Evolutionary conservation across 2,329 filamentous ascomycete species (phyloP).

Genomic region (Chalaropsis ovoidea): DNA sequence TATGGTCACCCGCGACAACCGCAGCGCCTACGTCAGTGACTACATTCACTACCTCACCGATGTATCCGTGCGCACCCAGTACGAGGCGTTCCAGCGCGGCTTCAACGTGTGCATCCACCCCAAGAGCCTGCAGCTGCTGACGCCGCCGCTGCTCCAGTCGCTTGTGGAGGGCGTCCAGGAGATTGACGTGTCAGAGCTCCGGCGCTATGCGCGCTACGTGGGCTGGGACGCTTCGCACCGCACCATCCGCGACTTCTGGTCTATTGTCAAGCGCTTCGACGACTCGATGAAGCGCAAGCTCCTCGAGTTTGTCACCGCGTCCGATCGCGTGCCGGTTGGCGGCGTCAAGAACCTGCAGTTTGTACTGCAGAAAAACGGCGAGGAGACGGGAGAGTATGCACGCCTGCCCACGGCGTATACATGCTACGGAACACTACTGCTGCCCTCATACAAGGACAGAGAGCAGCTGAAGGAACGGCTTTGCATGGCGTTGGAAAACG

Average conservation of each 20-base stretch:
- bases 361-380: slow-evolving; percentile 66
- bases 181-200: slow-evolving; percentile 66
- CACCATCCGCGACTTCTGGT: slow-evolving; percentile 74
- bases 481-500: slow-evolving; percentile 76
- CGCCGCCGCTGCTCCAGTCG: slow-evolving; percentile 58
- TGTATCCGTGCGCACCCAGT: slow-evolving; percentile 66
- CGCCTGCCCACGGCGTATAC: slow-evolving; percentile 79
- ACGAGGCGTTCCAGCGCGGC: slow-evolving; percentile 67
- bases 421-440: slow-evolving; percentile 77
- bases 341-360: slow-evolving; percentile 77
- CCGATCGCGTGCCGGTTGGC: slow-evolving; percentile 78
- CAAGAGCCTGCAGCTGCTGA: slow-evolving; percentile 63
- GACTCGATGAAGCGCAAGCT: slow-evolving; percentile 62
- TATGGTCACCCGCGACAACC: slow-evolving; percentile 72
- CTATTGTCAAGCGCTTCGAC: slow-evolving; percentile 57
- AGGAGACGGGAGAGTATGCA: slow-evolving; percentile 44
- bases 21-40: slow-evolving; percentile 66
- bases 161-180: slow-evolving; percentile 74
- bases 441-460: slow-evolving; percentile 69
- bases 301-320: slow-evolving; percentile 90
- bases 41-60: slow-evolving; percentile 78
- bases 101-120: slow-evolving; percentile 66
- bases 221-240: slow-evolving; percentile 62
- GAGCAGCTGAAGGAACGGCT: slow-evolving; percentile 65
- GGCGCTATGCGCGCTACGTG: slow-evolving; percentile 64